Conservation (phyloP, 495 filamentous ascomycete species). For the Hypomontagnella submonticulosa region DNA sequence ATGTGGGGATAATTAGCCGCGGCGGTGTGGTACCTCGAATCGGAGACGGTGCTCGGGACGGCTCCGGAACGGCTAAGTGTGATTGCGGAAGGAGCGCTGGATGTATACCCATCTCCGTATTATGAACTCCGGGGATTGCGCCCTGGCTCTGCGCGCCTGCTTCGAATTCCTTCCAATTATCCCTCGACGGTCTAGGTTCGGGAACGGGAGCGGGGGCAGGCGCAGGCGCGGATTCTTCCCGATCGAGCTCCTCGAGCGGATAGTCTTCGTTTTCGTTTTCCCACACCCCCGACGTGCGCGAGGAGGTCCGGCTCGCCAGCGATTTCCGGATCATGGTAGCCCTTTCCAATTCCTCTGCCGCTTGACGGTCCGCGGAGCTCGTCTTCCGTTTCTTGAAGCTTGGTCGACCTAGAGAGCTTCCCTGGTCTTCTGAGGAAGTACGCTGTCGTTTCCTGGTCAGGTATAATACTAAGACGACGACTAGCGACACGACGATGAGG, state of each 20-base stretch:
- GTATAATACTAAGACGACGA: conserved; percentile 41
- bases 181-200: conserved; percentile 10
- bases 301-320: conserved; percentile 52
- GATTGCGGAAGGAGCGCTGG: conserved; percentile 40
- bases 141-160: conserved; percentile 44
- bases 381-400: conserved; percentile 44
- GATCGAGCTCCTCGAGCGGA: conserved; percentile 17
- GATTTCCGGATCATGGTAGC: conserved; percentile 61
- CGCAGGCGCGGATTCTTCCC: conserved; percentile 29
- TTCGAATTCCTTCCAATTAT: conserved; percentile 49
- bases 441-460: conserved; percentile 42
- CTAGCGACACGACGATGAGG: conserved; percentile 37
- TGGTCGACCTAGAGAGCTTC: conserved; percentile 33
- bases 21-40: conserved; percentile 25
- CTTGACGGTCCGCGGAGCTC: conserved; percentile 39
- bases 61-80: conserved; percentile 45
- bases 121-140: conserved; percentile 41
- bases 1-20: conserved; percentile 20
- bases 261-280: background rate
- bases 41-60: conserved; percentile 43
- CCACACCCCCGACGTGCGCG: background rate
- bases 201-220: conserved; percentile 8
- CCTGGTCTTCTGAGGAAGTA: conserved; percentile 20
- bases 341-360: conserved; percentile 54
- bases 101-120: conserved; percentile 42